Percentiles rank a stretch among this genome's conserved stretches.
These are phyloP conservation scores for Chlorella ohadii DNA, from an alignment of 139 green algal species.

Conservation along the genomic window DNA sequence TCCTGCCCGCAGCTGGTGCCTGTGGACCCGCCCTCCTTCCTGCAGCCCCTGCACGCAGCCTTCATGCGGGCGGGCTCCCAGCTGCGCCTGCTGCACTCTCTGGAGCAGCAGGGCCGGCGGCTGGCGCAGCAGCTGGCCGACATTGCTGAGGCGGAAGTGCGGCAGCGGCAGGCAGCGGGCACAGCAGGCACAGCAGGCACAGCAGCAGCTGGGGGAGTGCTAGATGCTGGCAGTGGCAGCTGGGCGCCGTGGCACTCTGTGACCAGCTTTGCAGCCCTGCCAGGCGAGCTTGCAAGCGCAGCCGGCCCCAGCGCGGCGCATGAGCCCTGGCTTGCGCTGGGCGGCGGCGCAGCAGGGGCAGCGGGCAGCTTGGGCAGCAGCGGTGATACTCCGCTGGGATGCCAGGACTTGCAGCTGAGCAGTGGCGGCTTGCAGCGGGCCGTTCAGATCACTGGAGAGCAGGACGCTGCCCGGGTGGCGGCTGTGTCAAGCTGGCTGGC, in stretches of 20 bases:
- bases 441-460: constrained; percentile 4
- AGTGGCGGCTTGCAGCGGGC: constrained; percentile 3
- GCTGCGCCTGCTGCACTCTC: constrained; percentile 42
- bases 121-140: constrained; percentile 7
- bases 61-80: constrained; percentile 30
- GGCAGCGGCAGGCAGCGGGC: not conserved
- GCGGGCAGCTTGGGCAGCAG: not conserved
- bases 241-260: not conserved
- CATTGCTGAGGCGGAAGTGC: constrained; percentile 8
- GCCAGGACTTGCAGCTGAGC: not conserved
- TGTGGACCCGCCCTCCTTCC: constrained; percentile 15
- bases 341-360: not conserved
- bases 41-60: constrained; percentile 30
- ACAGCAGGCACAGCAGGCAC: not conserved
- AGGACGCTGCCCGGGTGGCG: not conserved
- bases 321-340: constrained; percentile 3
- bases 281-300: not conserved
- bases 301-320: not conserved
- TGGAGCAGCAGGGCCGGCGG: constrained; percentile 7
- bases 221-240: too few relatives aligned
- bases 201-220: not conserved
- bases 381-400: not conserved
- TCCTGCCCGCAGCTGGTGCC: constrained; percentile 27
- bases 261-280: not conserved
- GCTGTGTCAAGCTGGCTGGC: constrained; percentile 24